A percentile compares a stretch with the other conserved stretches of the same genome.
These are phyloP conservation scores for Cryphonectria nitschkei DNA, from an alignment of 2,329 filamentous ascomycete species.

Conservation along the genomic window DNA sequence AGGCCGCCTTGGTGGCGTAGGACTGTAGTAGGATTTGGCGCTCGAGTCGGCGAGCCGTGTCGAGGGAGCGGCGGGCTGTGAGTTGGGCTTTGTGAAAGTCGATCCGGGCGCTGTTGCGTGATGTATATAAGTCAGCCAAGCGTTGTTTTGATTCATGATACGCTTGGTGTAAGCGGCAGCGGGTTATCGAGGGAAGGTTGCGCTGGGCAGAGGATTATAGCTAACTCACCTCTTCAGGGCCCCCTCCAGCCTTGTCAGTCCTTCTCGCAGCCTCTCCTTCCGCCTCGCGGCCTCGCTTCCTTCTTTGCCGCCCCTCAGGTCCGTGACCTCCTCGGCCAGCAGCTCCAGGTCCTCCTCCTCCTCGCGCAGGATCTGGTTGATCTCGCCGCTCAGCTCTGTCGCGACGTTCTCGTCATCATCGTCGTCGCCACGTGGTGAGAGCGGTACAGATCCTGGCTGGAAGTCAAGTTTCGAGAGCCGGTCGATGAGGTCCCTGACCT, in stretches of 20 bases:
- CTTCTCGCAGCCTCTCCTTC: conserved; percentile 67
- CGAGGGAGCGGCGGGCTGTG: conserved; percentile 73
- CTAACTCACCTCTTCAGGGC: conserved; percentile 70
- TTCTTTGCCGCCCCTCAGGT: conserved; percentile 57
- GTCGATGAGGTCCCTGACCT: conserved; percentile 62
- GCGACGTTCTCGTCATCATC: conserved; percentile 59
- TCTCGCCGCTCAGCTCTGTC: conserved; percentile 78
- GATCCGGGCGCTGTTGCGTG: conserved; percentile 52
- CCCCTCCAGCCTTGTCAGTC: conserved; percentile 66
- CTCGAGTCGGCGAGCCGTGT: conserved; percentile 74
- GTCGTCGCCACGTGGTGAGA: conserved; percentile 38
- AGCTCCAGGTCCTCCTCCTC: conserved; percentile 84
- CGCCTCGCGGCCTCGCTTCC: conserved; percentile 63
- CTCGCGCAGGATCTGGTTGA: conserved; percentile 75
- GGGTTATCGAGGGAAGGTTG: neutral
- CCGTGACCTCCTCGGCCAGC: conserved; percentile 76
- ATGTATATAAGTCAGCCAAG: conserved; percentile 8
- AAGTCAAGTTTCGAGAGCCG: conserved; percentile 62
- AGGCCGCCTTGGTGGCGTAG: conserved; percentile 45
- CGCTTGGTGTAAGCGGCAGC: neutral
- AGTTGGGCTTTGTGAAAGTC: conserved; percentile 84
- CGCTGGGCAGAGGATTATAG: neutral
- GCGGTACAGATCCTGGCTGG: conserved; percentile 59
- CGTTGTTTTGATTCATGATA: neutral
- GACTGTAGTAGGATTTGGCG: conserved; percentile 74